phyloP scores from a whole-genome alignment of 2,329 filamentous ascomycete species.

The Orbilia javanica region DNA sequence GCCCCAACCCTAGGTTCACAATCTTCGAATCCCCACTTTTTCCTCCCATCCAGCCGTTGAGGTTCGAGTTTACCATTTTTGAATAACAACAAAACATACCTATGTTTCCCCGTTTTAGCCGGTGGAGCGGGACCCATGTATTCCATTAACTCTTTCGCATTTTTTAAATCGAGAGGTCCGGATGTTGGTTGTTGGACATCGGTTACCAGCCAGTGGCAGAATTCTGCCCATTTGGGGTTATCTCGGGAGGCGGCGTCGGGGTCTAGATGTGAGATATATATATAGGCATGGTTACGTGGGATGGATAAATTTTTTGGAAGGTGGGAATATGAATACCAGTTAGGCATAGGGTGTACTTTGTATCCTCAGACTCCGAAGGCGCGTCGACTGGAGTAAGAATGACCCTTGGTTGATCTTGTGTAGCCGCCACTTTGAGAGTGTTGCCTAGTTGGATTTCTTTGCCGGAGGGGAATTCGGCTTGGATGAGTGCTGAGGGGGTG shows the following conservation, averaged over 20 bases:
- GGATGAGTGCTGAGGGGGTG: constrained; percentile 69
- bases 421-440: constrained; percentile 65
- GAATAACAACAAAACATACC: constrained; percentile 67
- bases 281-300: too few relatives aligned
- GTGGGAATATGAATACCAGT: constrained; percentile 12
- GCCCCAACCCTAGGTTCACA: constrained; percentile 64
- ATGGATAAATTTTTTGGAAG: too few relatives aligned
- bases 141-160: constrained; percentile 65
- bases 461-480: constrained; percentile 68
- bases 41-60: constrained; percentile 64
- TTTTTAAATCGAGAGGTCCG: constrained; percentile 57
- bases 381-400: constrained; percentile 61
- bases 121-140: constrained; percentile 67
- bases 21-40: constrained; percentile 66
- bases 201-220: constrained; percentile 68
- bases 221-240: constrained; percentile 67
- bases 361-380: constrained; percentile 44
- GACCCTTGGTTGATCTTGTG: constrained; percentile 64
- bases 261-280: constrained; percentile 62
- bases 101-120: constrained; percentile 63
- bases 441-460: constrained; percentile 70
- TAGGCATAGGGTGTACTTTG: constrained; percentile 59
- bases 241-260: constrained; percentile 67
- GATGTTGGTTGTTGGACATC: constrained; percentile 62
- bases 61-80: constrained; percentile 65